Evolutionary conservation across 2,329 filamentous ascomycete species (phyloP).

Genomic region (Aureobasidium namibiae): DNA sequence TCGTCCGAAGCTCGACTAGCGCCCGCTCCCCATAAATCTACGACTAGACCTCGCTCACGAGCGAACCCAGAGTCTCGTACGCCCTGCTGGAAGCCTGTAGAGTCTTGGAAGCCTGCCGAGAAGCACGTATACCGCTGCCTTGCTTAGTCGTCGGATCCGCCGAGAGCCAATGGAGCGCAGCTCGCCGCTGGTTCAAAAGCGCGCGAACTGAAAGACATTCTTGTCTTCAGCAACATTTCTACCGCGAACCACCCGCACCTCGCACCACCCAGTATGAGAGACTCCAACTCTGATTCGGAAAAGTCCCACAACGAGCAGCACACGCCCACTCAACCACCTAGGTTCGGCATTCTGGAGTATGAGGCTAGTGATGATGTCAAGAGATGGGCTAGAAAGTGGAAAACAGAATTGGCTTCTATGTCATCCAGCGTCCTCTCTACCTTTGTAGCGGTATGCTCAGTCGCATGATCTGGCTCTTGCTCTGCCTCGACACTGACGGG

Average conservation of each 20-base stretch:
- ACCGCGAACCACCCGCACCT: background rate
- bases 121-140: background rate
- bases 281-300: background rate
- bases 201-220: constrained; percentile 3
- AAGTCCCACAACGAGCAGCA: background rate
- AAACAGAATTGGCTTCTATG: constrained; percentile 72
- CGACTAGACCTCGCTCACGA: constrained; percentile 5
- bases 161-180: constrained; percentile 12
- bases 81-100: background rate
- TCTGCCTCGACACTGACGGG: background rate
- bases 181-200: constrained; percentile 1
- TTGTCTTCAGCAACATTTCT: constrained; percentile 6
- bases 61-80: background rate
- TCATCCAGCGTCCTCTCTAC: constrained; percentile 71
- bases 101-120: background rate
- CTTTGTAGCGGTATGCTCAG: constrained; percentile 51
- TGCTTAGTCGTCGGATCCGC: background rate
- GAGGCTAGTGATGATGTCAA: constrained; percentile 34
- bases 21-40: background rate
- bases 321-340: background rate
- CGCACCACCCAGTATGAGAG: constrained; percentile 7
- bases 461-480: background rate
- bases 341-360: background rate
- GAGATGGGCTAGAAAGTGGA: constrained; percentile 63
- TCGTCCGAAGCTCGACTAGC: background rate